Conservation (phyloP, 2,329 filamentous ascomycete species). For the Scedosporium aurantiacum region DNA sequence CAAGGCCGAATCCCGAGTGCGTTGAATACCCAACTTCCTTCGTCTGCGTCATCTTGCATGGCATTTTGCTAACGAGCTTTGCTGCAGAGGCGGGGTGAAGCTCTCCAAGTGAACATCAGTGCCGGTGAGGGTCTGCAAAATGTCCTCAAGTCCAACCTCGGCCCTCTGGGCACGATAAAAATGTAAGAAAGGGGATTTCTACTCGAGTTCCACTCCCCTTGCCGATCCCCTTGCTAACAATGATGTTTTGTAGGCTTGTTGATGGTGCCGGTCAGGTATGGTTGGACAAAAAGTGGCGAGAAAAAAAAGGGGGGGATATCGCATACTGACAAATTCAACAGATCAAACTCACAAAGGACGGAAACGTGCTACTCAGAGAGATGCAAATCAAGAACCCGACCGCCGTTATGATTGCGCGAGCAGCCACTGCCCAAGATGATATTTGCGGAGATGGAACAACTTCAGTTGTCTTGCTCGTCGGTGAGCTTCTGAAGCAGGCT, state of each 20-base stretch:
- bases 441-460: conserved; percentile 98
- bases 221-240: conserved; percentile 8
- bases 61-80: conserved; percentile 15
- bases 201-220: not conserved
- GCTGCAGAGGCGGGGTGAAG: conserved; percentile 80
- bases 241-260: conserved; percentile 42
- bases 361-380: conserved; percentile 70
- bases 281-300: conserved; percentile 5
- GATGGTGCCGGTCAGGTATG: conserved; percentile 59
- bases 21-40: conserved; percentile 22
- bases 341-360: conserved; percentile 99
- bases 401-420: conserved; percentile 71
- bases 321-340: conserved; percentile 25
- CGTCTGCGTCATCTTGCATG: conserved; percentile 30
- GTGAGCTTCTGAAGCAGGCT: conserved; percentile 95
- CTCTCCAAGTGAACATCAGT: conserved; percentile 90
- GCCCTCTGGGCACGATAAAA: conserved; percentile 88
- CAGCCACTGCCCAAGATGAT: conserved; percentile 94
- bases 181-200: conserved; percentile 49
- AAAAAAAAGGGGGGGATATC: not conserved
- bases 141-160: conserved; percentile 94
- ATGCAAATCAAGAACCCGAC: conserved; percentile 98
- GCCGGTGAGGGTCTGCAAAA: conserved; percentile 87
- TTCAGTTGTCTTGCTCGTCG: conserved; percentile 87
- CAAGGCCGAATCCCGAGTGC: conserved; percentile 92